phyloP scores from a whole-genome alignment of 2,329 filamentous ascomycete genomes.

The Calonectria pteridis region DNA sequence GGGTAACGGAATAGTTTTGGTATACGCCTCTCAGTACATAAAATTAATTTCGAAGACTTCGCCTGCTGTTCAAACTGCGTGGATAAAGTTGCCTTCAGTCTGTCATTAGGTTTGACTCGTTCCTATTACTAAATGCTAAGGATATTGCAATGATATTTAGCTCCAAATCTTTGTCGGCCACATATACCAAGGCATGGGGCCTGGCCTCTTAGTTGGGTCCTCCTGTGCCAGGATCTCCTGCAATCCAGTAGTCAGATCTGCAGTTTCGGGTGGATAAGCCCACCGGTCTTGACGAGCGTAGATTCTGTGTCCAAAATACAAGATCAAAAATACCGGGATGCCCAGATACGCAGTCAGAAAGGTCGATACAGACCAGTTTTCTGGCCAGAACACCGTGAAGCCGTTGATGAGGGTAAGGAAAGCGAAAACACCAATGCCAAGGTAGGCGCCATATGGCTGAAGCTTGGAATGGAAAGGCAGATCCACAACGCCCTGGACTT shows the following conservation, averaged over 20 bases:
- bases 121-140: neutral
- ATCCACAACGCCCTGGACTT: neutral
- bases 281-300: neutral
- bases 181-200: neutral
- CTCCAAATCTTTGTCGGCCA: neutral
- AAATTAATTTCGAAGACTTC: neutral
- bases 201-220: neutral
- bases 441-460: neutral
- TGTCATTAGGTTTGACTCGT: neutral
- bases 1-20: neutral
- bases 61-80: too few relatives aligned
- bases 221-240: neutral
- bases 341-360: conserved; percentile 14
- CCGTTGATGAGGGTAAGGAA: conserved; percentile 4
- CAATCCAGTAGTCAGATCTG: neutral
- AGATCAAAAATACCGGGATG: neutral
- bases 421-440: neutral
- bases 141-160: neutral
- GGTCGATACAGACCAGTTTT: neutral
- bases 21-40: neutral
- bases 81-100: too few relatives aligned
- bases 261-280: neutral
- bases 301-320: conserved; percentile 7
- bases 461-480: neutral
- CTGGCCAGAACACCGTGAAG: conserved; percentile 11